These are phyloP conservation scores for Solanum phureja DNA, from an alignment of 257 asterid genomes.

Conservation along the genomic window DNA sequence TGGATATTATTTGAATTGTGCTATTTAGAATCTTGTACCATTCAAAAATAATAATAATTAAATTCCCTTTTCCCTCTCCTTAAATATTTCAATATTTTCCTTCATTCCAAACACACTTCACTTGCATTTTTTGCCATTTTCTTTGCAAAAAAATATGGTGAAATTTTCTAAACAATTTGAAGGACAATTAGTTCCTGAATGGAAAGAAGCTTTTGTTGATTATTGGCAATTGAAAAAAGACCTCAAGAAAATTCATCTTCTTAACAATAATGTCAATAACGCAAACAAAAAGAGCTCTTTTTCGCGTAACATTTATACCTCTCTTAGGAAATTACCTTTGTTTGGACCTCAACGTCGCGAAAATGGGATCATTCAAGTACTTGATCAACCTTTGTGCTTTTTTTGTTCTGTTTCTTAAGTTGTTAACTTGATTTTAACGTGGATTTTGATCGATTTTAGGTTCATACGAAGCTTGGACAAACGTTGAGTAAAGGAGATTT, in stretches of 20 bases:
- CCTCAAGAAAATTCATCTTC: conserved; percentile 53
- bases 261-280: not conserved
- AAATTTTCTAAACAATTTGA: conserved; percentile 85
- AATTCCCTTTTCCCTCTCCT: conserved; percentile 34
- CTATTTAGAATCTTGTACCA: conserved; percentile 41
- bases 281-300: conserved; percentile 12
- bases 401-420: not conserved
- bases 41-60: conserved; percentile 1
- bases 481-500: conserved; percentile 42
- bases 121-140: not conserved
- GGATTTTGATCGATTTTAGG: conserved; percentile 24
- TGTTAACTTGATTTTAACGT: not conserved
- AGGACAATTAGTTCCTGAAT: conserved; percentile 81
- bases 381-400: not conserved
- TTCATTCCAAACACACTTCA: conserved; percentile 15
- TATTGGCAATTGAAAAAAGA: conserved; percentile 72
- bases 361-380: conserved; percentile 54
- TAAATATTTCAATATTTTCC: conserved; percentile 36
- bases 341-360: conserved; percentile 33
- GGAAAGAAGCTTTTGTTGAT: conserved; percentile 96
- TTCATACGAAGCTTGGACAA: conserved; percentile 46
- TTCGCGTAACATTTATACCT: conserved; percentile 7
- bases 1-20: conserved; percentile 57
- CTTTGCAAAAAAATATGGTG: conserved; percentile 41
- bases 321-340: conserved; percentile 24